Base-by-base conservation (phyloP, 768 basidiomycete genomes). In the Agaricus sinodeliciosus region DNA sequence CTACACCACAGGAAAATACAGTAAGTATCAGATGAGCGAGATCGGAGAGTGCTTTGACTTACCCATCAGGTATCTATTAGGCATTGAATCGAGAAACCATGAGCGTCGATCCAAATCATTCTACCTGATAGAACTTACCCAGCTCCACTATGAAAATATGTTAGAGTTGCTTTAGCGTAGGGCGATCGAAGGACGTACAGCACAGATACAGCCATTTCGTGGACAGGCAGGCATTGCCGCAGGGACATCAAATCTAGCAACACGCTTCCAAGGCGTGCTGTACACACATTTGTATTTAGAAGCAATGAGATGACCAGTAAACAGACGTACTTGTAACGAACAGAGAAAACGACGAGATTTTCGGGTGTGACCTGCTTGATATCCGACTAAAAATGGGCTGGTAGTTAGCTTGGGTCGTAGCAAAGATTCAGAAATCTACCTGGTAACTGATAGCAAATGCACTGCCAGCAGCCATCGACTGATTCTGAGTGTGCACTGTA, bases 361-460 rank as follows among this genome's bases (percentile, higher is more conserved):
- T 76, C 74, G 9, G 70, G 59, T 0, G 71, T 79, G 7, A 79
- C 77, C 36, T 72, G 40, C 9, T 59, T 67, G 56, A 81, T 66
- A 47, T 78, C 73, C 8, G 78, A 78, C 76, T 78, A 44, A 34
- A n/a, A 13, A 5, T 31, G 2, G 4, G 11, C 7, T 11, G 9
- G 27, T 19, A 15, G 25, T 46, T 28, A 22, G 16, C 26, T 37
- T 27, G 26, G 37, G 19, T 26, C n/a, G 57, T n/a, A 6, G 26
- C 42, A 26, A 22, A 44, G 44, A 16, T 22, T 16, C 13, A 22
- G 27, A 19, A 34, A 41, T 50, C 48, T 43, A 77, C 78, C 46
- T 71, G 60, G 58, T 81, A 81, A 15, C 78, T 71, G 51, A 81
- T 81, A 13, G 78, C 78, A 54, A 81, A 79, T 5, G 75, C 78